phyloP scores from a whole-genome alignment of 805 yeast species.

The Lachancea sp. region DNA sequence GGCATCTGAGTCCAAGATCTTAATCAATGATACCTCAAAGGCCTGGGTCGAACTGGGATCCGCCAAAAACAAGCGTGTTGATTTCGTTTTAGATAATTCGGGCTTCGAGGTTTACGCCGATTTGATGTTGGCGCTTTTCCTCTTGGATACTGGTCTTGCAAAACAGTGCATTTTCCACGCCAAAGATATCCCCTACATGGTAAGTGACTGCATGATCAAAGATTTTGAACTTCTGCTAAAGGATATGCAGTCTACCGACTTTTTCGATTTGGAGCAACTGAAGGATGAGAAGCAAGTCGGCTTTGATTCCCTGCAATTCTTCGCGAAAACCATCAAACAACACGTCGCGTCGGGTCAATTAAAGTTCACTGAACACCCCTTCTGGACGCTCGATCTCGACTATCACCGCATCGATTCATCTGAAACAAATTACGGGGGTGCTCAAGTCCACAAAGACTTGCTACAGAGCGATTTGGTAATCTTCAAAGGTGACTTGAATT shows the following conservation, averaged over 20 bases:
- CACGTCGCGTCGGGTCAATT: conserved; percentile 45
- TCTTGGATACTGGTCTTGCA: conserved; percentile 65
- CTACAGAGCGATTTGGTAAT: conserved; percentile 62
- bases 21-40: conserved; percentile 63
- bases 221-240: conserved; percentile 58
- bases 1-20: conserved; percentile 69
- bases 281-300: conserved; percentile 27
- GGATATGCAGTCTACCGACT: conserved; percentile 46
- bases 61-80: conserved; percentile 44
- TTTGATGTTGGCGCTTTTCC: conserved; percentile 53
- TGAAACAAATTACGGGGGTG: conserved; percentile 48
- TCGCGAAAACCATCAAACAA: conserved; percentile 41
- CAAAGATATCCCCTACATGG: conserved; percentile 94
- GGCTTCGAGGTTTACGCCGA: conserved; percentile 96
- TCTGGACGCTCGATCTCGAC: conserved; percentile 80
- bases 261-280: conserved; percentile 38
- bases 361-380: conserved; percentile 51
- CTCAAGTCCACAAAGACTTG: conserved; percentile 54
- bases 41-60: conserved; percentile 52
- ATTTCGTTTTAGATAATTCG: conserved; percentile 83
- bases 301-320: conserved; percentile 41
- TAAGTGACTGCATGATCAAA: conserved; percentile 84
- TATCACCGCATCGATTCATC: conserved; percentile 60
- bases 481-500: conserved; percentile 93
- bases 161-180: conserved; percentile 71